Evolutionary conservation across 768 basidiomycete species (phyloP).

Genomic region (Rhodotorula graminis): DNA sequence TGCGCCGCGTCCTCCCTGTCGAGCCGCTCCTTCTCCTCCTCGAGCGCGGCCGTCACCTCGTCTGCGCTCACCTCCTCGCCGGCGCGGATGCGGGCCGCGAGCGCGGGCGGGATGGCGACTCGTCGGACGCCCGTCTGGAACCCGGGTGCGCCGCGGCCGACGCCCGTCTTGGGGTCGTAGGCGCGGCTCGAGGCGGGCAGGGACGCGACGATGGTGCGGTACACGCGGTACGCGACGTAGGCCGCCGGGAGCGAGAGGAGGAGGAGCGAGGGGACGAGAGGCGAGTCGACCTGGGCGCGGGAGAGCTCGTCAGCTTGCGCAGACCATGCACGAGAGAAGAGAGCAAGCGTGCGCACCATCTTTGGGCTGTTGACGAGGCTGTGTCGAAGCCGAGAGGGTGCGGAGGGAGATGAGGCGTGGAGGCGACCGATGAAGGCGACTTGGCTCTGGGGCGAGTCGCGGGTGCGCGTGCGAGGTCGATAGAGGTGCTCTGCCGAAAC

Average conservation of each 20-base stretch:
- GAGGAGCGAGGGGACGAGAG: constrained; percentile 26
- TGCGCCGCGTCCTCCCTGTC: constrained; percentile 10
- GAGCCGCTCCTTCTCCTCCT: constrained; percentile 21
- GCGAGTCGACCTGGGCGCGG: not conserved
- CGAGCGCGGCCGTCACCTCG: constrained; percentile 35
- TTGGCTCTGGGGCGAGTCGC: too few species aligned
- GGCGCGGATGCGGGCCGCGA: constrained; percentile 33
- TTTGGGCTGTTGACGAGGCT: too few species aligned
- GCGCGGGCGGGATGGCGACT: constrained; percentile 22
- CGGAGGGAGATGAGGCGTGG: too few species aligned
- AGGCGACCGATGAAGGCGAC: too few species aligned
- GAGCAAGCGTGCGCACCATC: too few species aligned
- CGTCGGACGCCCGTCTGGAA: constrained; percentile 28
- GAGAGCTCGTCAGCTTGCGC: too few species aligned
- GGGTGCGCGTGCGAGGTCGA: too few species aligned
- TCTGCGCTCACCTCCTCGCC: constrained; percentile 37
- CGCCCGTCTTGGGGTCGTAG: constrained; percentile 18
- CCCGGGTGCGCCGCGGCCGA: constrained; percentile 35
- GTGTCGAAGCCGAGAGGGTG: too few species aligned
- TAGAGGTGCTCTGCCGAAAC: too few species aligned
- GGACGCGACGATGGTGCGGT: not conserved
- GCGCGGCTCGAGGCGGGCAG: not conserved
- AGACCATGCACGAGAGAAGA: too few species aligned
- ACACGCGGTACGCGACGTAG: constrained; percentile 26
- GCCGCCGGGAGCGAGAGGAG: constrained; percentile 25